Evolutionary conservation across 139 green algal species (phyloP).

Genomic region (Chlamydomonas schloesseri): DNA sequence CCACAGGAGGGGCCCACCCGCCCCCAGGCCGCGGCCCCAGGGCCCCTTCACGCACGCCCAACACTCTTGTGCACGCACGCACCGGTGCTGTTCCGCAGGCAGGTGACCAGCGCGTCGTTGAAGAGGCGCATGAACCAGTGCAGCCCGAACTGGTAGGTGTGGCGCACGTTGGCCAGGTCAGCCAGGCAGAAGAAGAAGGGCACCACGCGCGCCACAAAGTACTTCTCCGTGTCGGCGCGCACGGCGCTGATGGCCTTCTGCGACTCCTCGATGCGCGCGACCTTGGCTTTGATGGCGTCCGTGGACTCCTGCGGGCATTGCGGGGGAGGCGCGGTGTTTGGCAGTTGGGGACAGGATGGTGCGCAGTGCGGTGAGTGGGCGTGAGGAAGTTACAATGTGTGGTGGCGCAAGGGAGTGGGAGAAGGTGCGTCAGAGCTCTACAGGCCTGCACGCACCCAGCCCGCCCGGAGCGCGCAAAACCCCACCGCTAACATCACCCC

Average conservation of each 20-base stretch:
- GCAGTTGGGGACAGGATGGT: too few relatives aligned
- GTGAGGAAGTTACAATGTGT: too few relatives aligned
- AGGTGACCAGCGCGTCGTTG: conserved; percentile 50
- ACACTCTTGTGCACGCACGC: too few relatives aligned
- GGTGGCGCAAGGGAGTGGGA: not conserved
- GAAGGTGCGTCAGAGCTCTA: conserved; percentile 32
- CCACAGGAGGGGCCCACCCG: too few relatives aligned
- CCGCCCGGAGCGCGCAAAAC: too few relatives aligned
- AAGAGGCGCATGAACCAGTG: conserved; percentile 60
- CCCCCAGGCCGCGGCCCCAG: too few relatives aligned
- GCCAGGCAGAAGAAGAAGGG: conserved; percentile 57
- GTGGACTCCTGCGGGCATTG: conserved; percentile 41
- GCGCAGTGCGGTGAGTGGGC: too few relatives aligned
- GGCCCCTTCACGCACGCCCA: too few relatives aligned
- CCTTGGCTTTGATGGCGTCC: conserved; percentile 53
- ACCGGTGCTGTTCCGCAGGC: conserved; percentile 43
- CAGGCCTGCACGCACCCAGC: too few relatives aligned
- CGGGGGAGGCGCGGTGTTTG: not conserved
- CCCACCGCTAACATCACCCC: too few relatives aligned
- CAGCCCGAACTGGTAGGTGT: conserved; percentile 63
- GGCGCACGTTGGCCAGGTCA: conserved; percentile 48
- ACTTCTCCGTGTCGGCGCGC: conserved; percentile 44
- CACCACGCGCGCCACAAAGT: conserved; percentile 50
- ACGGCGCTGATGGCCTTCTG: conserved; percentile 47
- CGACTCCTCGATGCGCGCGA: conserved; percentile 50